phyloP scores from a whole-genome alignment of 257 asterid species.

The Plantago ovata region DNA sequence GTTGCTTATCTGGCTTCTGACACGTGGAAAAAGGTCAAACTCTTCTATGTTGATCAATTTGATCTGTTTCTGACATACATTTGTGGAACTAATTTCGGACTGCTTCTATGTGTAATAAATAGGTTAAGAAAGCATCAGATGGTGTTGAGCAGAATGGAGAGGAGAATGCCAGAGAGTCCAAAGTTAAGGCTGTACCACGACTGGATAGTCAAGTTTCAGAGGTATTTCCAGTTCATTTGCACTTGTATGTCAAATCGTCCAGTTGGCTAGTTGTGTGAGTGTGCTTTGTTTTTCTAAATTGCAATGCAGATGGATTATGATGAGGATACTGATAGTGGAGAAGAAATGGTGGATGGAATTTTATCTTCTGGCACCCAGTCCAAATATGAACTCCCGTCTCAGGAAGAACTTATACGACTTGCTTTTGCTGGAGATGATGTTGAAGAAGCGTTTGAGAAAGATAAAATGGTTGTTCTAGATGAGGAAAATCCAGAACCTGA shows the following conservation, averaged over 20 bases:
- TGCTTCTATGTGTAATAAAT: conserved; percentile 21
- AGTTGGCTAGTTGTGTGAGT: neutral
- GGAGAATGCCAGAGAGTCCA: conserved; percentile 19
- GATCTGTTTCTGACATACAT: neutral
- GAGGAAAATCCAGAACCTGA: conserved; percentile 94
- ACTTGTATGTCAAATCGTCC: conserved; percentile 9
- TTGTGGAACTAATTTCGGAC: neutral
- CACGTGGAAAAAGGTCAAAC: conserved; percentile 62
- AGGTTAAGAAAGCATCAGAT: conserved; percentile 41
- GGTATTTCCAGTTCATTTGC: conserved; percentile 38
- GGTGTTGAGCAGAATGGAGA: conserved; percentile 28
- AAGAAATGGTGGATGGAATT: conserved; percentile 90
- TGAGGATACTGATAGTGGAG: conserved; percentile 55
- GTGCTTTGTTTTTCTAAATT: conserved; percentile 1
- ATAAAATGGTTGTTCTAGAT: conserved; percentile 63
- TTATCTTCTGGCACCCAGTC: conserved; percentile 63
- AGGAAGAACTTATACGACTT: conserved; percentile 81
- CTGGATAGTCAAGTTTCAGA: conserved; percentile 30
- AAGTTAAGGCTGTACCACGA: conserved; percentile 22
- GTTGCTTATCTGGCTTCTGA: conserved; percentile 65
- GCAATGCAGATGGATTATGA: conserved; percentile 2
- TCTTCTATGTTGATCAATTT: conserved; percentile 4
- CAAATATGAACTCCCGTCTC: conserved; percentile 77
- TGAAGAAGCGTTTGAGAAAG: conserved; percentile 77
- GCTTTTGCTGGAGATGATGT: conserved; percentile 98